These are phyloP conservation scores for Paxillus rubicundulus DNA, from an alignment of 768 basidiomycete genomes.

Conservation along the genomic window DNA sequence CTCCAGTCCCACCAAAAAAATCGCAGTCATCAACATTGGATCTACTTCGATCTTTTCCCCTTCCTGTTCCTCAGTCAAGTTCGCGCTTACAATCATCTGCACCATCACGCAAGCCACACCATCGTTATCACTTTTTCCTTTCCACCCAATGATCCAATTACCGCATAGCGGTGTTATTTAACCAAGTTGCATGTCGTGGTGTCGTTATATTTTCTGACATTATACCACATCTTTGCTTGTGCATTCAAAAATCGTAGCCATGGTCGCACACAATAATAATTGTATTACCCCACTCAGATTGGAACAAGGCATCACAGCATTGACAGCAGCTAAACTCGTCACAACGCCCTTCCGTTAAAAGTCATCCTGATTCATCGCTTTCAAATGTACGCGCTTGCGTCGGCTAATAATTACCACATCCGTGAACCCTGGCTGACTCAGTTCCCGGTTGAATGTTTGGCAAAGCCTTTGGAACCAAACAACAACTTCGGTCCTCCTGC, in stretches of 20 bases:
- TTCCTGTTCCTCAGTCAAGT: conserved; percentile 36
- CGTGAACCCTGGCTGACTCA: conserved; percentile 2
- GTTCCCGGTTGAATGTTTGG: background rate
- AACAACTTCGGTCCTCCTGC: background rate
- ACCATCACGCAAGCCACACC: conserved; percentile 25
- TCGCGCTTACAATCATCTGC: conserved; percentile 14
- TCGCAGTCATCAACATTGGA: conserved; percentile 39
- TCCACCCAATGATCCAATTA: conserved; percentile 20
- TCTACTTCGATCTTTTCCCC: conserved; percentile 46
- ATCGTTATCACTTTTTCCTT: conserved; percentile 23
- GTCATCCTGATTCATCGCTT: background rate
- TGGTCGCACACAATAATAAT: background rate
- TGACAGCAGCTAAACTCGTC: too few species aligned
- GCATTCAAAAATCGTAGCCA: conserved; percentile 3
- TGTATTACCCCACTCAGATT: background rate
- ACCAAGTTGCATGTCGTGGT: conserved; percentile 29
- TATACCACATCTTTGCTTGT: conserved; percentile 25
- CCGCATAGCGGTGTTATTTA: conserved; percentile 15
- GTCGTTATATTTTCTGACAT: conserved; percentile 35
- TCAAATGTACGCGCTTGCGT: background rate
- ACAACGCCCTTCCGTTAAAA: too few species aligned
- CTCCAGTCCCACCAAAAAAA: conserved; percentile 23
- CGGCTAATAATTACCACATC: background rate
- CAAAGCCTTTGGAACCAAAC: conserved; percentile 7
- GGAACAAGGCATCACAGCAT: background rate